phyloP scores from a whole-genome alignment of 2,329 filamentous ascomycete species.

The Metarhizium humberi region DNA sequence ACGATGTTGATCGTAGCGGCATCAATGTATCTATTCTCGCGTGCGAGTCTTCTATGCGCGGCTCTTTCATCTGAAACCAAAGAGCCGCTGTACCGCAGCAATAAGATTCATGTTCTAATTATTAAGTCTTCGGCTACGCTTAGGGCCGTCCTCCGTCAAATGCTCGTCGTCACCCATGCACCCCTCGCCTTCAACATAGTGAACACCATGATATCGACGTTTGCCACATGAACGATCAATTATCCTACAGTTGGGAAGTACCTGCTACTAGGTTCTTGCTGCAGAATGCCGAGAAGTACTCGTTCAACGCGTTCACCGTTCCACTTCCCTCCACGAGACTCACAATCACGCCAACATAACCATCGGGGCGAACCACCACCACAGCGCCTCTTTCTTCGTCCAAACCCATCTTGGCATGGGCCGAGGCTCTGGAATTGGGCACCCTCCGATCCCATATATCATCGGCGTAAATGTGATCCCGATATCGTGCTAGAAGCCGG shows the following conservation, averaged over 20 bases:
- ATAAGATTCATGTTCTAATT: too few species aligned
- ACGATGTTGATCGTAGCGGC: too few species aligned
- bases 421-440: constrained; percentile 59
- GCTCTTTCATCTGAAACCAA: too few species aligned
- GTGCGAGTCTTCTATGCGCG: too few species aligned
- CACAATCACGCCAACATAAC: constrained; percentile 73
- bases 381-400: constrained; percentile 65
- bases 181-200: neutral
- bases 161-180: too few species aligned
- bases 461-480: constrained; percentile 78
- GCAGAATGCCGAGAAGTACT: constrained; percentile 69
- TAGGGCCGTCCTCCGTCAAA: too few species aligned
- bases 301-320: constrained; percentile 73
- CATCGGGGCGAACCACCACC: constrained; percentile 77
- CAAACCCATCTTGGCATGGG: constrained; percentile 81
- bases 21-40: too few species aligned
- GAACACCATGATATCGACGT: neutral
- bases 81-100: too few species aligned
- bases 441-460: constrained; percentile 67
- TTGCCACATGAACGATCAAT: neutral
- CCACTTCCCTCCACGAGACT: constrained; percentile 65
- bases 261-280: constrained; percentile 38
- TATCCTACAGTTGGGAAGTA: neutral
- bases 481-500: constrained; percentile 60
- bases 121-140: too few species aligned